A percentile compares a stretch with the other conserved stretches of the same genome.
Conservation (phyloP, 2,329 filamentous ascomycete genomes). For the Dichotomopilus funicola region DNA sequence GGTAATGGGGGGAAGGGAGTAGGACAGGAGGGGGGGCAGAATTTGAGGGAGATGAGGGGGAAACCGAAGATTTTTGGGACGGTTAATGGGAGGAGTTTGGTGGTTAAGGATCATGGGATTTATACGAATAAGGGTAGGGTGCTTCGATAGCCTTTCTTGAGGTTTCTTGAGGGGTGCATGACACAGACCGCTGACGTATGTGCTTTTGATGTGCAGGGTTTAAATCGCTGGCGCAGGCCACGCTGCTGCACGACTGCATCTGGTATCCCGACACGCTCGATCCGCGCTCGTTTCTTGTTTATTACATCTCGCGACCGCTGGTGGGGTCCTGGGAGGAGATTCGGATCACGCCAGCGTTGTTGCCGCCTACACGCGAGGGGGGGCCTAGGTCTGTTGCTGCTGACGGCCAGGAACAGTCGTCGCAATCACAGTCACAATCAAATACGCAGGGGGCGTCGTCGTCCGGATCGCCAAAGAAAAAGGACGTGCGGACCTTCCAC, state of each 20-base stretch:
- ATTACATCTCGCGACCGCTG: constrained; percentile 87
- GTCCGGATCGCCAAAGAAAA: constrained; percentile 59
- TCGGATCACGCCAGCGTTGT: constrained; percentile 60
- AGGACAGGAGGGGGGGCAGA: constrained; percentile 50
- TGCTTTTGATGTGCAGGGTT: constrained; percentile 55
- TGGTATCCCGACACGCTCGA: constrained; percentile 90
- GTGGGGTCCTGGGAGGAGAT: constrained; percentile 76
- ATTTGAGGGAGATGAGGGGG: constrained; percentile 75
- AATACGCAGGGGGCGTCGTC: constrained; percentile 14
- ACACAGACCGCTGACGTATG: neutral
- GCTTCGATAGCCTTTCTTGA: neutral
- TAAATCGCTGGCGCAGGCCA: constrained; percentile 83
- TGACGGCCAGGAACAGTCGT: no score
- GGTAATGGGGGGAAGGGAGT: constrained; percentile 33
- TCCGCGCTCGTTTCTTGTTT: constrained; percentile 88
- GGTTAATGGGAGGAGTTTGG: constrained; percentile 83
- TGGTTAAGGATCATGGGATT: constrained; percentile 86
- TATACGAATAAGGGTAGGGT: constrained; percentile 87
- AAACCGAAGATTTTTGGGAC: constrained; percentile 95
- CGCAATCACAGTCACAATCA: no score
- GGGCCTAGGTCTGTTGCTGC: neutral
- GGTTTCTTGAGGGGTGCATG: neutral
- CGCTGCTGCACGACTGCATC: constrained; percentile 73
- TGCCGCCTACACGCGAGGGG: constrained; percentile 37
- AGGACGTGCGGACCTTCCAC: constrained; percentile 84